phyloP scores from a whole-genome alignment of 345 rosid species.

The Acer campestre region DNA sequence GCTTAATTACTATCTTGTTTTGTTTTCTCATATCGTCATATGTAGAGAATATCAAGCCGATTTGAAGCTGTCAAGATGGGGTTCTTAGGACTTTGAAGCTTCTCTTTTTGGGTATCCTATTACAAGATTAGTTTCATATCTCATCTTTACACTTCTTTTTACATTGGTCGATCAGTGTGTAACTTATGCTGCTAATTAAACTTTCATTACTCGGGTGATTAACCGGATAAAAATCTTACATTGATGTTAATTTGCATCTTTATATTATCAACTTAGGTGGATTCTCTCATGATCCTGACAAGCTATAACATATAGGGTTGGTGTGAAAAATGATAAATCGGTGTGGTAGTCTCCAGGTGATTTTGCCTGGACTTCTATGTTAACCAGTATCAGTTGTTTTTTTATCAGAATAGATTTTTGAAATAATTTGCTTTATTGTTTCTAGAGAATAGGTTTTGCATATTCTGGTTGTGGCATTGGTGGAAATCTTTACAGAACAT shows the following conservation, averaged over 20 bases:
- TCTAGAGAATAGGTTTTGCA: constrained; percentile 87
- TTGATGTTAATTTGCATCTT: background rate
- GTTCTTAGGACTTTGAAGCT: constrained; percentile 72
- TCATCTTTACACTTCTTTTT: background rate
- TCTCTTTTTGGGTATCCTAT: constrained; percentile 82
- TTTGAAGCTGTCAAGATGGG: constrained; percentile 54
- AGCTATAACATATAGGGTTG: constrained; percentile 71
- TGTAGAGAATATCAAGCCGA: constrained; percentile 52
- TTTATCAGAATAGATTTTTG: background rate
- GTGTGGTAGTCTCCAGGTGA: constrained; percentile 94
- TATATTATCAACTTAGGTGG: constrained; percentile 53
- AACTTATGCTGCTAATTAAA: no score
- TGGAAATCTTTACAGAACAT: constrained; percentile 63
- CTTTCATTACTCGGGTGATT: no score
- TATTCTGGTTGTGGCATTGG: constrained; percentile 63
- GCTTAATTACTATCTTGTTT: no score
- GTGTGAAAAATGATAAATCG: constrained; percentile 65
- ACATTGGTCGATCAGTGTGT: no score
- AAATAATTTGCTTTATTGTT: background rate
- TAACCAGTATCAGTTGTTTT: background rate
- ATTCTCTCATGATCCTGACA: constrained; percentile 84
- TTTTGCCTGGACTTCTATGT: background rate
- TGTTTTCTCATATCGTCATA: background rate
- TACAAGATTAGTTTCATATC: constrained; percentile 57
- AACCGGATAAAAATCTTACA: no score